Base-by-base conservation (phyloP, 805 yeast genomes). In the Diddensiella santjacobensis region DNA sequence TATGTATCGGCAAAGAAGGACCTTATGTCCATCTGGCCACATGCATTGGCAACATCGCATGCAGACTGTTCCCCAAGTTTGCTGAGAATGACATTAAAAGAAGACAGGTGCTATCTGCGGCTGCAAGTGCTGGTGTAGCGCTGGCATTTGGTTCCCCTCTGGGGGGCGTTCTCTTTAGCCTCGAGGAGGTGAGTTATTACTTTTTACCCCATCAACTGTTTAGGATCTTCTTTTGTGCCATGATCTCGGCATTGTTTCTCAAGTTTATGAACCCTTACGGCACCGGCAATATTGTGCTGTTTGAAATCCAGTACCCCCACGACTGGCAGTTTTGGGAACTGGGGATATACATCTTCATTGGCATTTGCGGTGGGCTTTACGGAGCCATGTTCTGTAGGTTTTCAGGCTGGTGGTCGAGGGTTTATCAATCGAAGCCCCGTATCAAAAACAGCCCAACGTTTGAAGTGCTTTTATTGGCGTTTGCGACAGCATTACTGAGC, bases 1-100 rank as follows among this genome's bases (percentile, higher is more conserved):
- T 79, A 66, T 63, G 76, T 10, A 62, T 79, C 6, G 84, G 84
- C 1, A 79, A 79, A 59, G 84, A 79, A 50, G 84, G 84, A 2
- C 84, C 84, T 0, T 79, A 71, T 56, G 84, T 79, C 19, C 84
- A 79, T 59, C 67, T 79, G 41, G 80, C 83, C 0, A 69, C 82
- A 2, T 75, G 79, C 53, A 79, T 77, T 19, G 84, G 84, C 3
- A 79, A 79, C 55, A 71, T 79, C 17, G 57, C 71, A n/a, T 65
- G 76, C 37, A 62, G 84, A 33, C 53, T 68, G 31, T 77, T 77
- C 54, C 66, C 71, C 0, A 71, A 68, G 55, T 76, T 74, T 43
- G 59, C 71, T 47, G 59, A 66, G 4, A 78, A 78, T 54, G 82
- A 78, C 37, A 61, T 76, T 22, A 69, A 75, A 46, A 68, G 76